Evolutionary conservation across 163 green algal species (phyloP), one percentile per base, ranked within the genome.

Genomic region (Trebouxiophyceae sp.): DNA sequence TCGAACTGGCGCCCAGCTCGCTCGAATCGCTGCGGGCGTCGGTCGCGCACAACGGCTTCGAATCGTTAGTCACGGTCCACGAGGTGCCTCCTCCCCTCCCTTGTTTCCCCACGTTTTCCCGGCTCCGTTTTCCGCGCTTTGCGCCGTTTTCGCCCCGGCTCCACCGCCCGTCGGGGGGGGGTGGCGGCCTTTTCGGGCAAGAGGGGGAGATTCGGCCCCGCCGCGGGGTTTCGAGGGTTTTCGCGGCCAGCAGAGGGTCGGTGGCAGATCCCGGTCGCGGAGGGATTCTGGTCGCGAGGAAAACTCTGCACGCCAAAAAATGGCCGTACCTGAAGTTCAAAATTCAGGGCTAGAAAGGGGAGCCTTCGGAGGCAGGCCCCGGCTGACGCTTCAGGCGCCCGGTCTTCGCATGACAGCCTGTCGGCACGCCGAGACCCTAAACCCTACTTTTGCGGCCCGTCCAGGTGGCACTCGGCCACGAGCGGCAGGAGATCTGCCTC

Each of bases 1-100:
- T 91, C 71, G 89, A 96, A 76, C 59, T 77, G 31, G 75, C 74
- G 5, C 63, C 70, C 6, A 64, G 45, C 55, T 86, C 72, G 57
- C 47, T 87, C 24, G 70, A 71, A 23, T 78, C 88, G 0, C 77
- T 96, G 30, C 68, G 77, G 30, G 73, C 79, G 28, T 81, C 71
- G 60, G 66, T 93, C 20, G 60, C 58, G 2, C 84, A 86, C 70
- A 96, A 95, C 66, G 81, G 81, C 28, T 93, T 95, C 34, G 45
- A 84, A n/a, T 57, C 79, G 33, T 65, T 85, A 1, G 70, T 93
- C 20, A 69, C 70, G n/a, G 24, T 89, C 1, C 70, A 77, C 29
- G 45, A 76, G 69, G 69, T 76, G 63, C 16, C 7, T 22, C 27
- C 23, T 8, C 28, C 56, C 30, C 6, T 5, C n/a, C 23, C 30